phyloP scores from a whole-genome alignment of 805 yeast genomes.

The Vanderwaltozyma tropicalis region DNA sequence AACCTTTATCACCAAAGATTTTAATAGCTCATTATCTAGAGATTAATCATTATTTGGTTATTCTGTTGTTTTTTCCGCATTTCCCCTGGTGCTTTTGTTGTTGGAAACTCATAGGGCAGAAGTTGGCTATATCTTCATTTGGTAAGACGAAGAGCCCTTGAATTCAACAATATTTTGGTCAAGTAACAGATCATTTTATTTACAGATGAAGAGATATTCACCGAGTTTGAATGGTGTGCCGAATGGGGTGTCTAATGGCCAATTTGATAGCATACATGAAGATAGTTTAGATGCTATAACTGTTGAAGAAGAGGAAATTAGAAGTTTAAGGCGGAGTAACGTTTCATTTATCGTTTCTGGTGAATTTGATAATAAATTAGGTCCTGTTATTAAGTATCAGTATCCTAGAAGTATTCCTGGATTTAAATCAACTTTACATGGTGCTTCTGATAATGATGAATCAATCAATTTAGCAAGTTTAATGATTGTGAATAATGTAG shows the following conservation, averaged over 20 bases:
- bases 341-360: slow-evolving; percentile 55
- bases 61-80: too few relatives aligned
- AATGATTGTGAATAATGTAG: slow-evolving; percentile 54
- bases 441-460: slow-evolving; percentile 2
- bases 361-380: slow-evolving; percentile 70
- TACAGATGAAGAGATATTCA: too few relatives aligned
- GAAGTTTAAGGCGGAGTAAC: slow-evolving; percentile 19
- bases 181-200: too few relatives aligned
- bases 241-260: neutral
- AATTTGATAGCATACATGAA: neutral
- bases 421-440: slow-evolving; percentile 14
- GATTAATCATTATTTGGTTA: too few relatives aligned
- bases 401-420: slow-evolving; percentile 40
- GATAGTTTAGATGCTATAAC: neutral
- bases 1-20: too few relatives aligned
- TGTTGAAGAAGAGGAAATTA: slow-evolving; percentile 15
- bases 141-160: too few relatives aligned
- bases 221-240: neutral
- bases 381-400: slow-evolving; percentile 55
- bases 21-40: too few relatives aligned
- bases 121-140: too few relatives aligned
- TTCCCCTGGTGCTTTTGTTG: too few relatives aligned
- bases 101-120: too few relatives aligned
- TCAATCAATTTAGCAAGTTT: slow-evolving; percentile 36
- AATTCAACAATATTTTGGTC: too few relatives aligned